These are phyloP conservation scores for Fagopyrum tataricum DNA, from an alignment of 148 eudicot species.

Conservation along the genomic window DNA sequence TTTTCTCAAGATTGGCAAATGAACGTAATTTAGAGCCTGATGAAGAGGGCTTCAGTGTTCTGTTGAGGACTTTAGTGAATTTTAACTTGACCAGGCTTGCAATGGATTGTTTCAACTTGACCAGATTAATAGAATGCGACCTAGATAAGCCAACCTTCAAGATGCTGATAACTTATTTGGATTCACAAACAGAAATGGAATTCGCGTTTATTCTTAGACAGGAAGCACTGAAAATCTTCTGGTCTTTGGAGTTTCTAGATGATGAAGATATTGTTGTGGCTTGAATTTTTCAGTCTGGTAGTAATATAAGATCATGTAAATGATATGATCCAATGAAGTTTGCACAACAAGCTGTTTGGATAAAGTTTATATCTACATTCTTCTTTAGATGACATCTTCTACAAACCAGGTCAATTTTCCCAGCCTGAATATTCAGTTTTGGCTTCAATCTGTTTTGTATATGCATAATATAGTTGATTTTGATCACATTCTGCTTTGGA, in stretches of 20 bases:
- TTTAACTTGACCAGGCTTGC: constrained; percentile 31
- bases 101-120: constrained; percentile 42
- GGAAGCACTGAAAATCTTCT: constrained; percentile 47
- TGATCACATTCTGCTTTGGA: no score
- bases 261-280: constrained; percentile 23
- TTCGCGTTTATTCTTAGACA: constrained; percentile 26
- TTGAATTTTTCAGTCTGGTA: not conserved
- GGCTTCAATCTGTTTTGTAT: no score
- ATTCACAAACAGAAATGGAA: constrained; percentile 32
- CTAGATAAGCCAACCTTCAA: constrained; percentile 44
- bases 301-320: not conserved
- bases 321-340: not conserved
- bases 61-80: constrained; percentile 34
- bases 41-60: constrained; percentile 34
- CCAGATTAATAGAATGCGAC: constrained; percentile 40
- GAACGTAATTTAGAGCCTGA: constrained; percentile 38
- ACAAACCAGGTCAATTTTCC: no score
- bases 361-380: not conserved
- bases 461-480: no score
- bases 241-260: constrained; percentile 35
- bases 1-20: constrained; percentile 30
- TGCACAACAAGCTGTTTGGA: no score
- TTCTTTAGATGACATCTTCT: not conserved
- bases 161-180: constrained; percentile 35
- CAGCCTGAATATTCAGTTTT: no score